Base-by-base conservation (phyloP, 2,329 filamentous ascomycete genomes). In the Colletotrichum sp. region DNA sequence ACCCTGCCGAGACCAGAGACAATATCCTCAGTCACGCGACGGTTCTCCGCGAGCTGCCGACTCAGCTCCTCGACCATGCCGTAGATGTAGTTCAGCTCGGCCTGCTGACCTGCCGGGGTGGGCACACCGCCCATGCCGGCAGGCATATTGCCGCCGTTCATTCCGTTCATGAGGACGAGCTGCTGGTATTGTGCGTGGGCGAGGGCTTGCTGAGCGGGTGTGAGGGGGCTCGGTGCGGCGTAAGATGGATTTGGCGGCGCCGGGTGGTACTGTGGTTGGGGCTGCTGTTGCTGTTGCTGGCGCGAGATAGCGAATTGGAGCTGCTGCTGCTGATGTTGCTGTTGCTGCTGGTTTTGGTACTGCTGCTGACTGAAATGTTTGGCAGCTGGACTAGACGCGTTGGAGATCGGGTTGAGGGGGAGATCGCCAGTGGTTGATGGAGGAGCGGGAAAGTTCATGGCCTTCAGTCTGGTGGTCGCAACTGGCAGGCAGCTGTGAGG, bases 61-160 rank as follows among this genome's bases (percentile, higher is more conserved):
- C 91, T 92, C 64, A 93, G 86, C 81, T 93, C 91, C 80, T 94
- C 92, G 13, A 94, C 92, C 90, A 93, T 91, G 78, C 88, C 87
- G 81, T 93, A 93, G 80, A 94, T 92, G 83, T 92, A 91, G 81
- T 92, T 93, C 76, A 94, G 88, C 83, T 94, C 92, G 68, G 91
- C 90, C 82, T 93, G 91, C 82, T 94, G 92, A 64, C 91, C 92
- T 22, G 92, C 92, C n/a, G 92, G 92, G 19, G 90, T 92, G 16
- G 92, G 91, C 60, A 89, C 87, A 27, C 74, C 74, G 64, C 88
- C 86, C 73, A 89, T 87, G 75, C 86, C 87, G 36, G 84, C 84
- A 32, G 86, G 83, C 84, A 88, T 85, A 79, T 85, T 87, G 78
- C 82, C 84, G 79, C 87, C 88, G 78, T 89, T 89, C 80, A 88